Base-by-base conservation (phyloP, 441 rosid genomes). In the Brassica hybrid region DNA sequence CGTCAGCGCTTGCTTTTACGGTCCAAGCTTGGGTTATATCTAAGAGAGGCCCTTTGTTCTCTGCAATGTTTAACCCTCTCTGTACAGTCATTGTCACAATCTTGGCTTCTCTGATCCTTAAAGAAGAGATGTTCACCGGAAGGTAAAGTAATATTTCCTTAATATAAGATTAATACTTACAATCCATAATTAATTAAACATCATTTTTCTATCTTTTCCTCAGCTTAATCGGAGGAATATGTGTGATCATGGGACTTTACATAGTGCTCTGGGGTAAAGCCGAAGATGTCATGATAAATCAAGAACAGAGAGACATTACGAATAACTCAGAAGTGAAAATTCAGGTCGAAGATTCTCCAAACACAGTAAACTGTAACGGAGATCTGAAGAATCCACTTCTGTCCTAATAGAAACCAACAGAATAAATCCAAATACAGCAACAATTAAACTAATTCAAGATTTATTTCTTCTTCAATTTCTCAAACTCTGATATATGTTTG, bases 221-320 rank as follows among this genome's bases (percentile, higher is more conserved):
- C 6, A 50, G 56, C 56, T n/a, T 50, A 50, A n/a, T 50, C 6
- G 56, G 56, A 50, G 56, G 56, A 50, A 3, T 50, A 50, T 50
- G 56, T 50, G 56, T 50, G 56, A 50, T 50, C 17, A 50, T 50
- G 19, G 19, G 57, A n/a, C n/a, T n/a, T n/a, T n/a, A n/a, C n/a
- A n/a, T n/a, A n/a, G n/a, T n/a, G n/a, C n/a, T n/a, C n/a, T 50
- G 57, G 57, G 57, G 57, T 50, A 50, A 50, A 16, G 57, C 57
- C 0, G 19, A 50, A 14, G 57, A 50, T 50, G 57, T 50, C 57
- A 16, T 50, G 57, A 14, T 50, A 5, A 14, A 50, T 16, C 19
- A 50, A 14, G 57, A 50, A 50, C 57, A 50, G 9, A 50, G 57
- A 50, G 57, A 50, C 57, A 50, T 6, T 50, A 2, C 6, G 2